Evolutionary conservation across 1,284 basidiomycete genomes (phyloP).

Genomic region (Apiotrichum mycotoxinovorans): DNA sequence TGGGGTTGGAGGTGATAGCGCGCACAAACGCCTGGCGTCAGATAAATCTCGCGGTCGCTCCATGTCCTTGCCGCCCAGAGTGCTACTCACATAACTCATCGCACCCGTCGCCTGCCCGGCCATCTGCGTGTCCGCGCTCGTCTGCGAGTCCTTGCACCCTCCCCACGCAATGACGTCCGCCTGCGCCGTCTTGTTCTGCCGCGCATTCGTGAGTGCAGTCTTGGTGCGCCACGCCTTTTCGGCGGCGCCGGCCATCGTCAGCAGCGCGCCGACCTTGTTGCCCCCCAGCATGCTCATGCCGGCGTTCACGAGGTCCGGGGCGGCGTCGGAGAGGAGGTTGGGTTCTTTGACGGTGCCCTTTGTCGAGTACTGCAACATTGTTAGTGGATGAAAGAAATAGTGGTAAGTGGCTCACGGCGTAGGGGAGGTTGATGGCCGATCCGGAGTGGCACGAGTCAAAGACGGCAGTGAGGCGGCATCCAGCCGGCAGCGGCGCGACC

Average conservation of each 20-base stretch:
- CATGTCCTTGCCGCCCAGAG: too few relatives aligned
- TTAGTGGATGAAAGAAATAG: too few relatives aligned
- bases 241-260: conserved; percentile 44
- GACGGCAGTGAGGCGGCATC: conserved; percentile 82
- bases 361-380: conserved; percentile 86
- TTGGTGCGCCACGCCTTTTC: conserved; percentile 18
- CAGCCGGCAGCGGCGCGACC: conserved; percentile 64
- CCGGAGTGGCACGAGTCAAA: conserved; percentile 61
- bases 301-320: conserved; percentile 62
- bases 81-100: conserved; percentile 57
- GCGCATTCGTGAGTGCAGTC: background rate
- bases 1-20: conserved; percentile 59
- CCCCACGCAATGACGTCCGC: conserved; percentile 70
- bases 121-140: conserved; percentile 75
- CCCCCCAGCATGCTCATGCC: conserved; percentile 50
- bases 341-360: conserved; percentile 93
- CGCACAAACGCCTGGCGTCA: conserved; percentile 64
- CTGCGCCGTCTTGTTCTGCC: conserved; percentile 61
- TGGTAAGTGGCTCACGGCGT: too few relatives aligned
- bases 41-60: too few relatives aligned
- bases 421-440: conserved; percentile 52
- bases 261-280: conserved; percentile 73
- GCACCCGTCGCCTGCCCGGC: conserved; percentile 79
- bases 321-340: conserved; percentile 72
- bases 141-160: conserved; percentile 89